These are phyloP conservation scores for Macrolepiota albuminosa DNA, from an alignment of 768 basidiomycete species.

Conservation along the genomic window DNA sequence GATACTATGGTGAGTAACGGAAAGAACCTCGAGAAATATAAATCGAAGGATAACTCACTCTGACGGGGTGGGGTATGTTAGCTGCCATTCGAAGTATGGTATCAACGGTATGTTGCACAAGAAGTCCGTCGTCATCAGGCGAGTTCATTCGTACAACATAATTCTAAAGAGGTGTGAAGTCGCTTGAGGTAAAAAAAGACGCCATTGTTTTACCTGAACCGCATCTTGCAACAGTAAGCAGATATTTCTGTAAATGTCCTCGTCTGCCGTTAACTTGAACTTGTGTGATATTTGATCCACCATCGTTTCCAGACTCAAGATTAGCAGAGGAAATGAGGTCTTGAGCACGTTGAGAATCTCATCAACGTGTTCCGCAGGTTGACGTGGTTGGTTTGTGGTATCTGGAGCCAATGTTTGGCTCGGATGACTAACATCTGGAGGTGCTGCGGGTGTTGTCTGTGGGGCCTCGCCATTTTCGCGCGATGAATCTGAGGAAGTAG, in stretches of 20 bases:
- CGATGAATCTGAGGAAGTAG: slow-evolving; percentile 23
- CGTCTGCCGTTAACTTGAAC: slow-evolving; percentile 86
- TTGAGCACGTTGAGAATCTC: slow-evolving; percentile 93
- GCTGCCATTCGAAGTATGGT: slow-evolving; percentile 57
- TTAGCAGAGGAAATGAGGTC: slow-evolving; percentile 91
- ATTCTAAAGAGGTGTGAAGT: slow-evolving; percentile 37
- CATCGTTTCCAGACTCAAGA: slow-evolving; percentile 94
- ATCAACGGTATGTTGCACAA: slow-evolving; percentile 48
- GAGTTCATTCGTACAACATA: slow-evolving; percentile 63
- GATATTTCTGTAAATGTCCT: slow-evolving; percentile 90
- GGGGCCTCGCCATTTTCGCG: slow-evolving; percentile 21
- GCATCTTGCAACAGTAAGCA: slow-evolving; percentile 87
- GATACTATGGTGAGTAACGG: neutral
- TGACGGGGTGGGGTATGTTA: slow-evolving; percentile 52
- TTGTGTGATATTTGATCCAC: slow-evolving; percentile 89
- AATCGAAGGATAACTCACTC: slow-evolving; percentile 34
- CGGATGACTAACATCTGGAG: slow-evolving; percentile 14
- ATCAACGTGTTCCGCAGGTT: slow-evolving; percentile 87
- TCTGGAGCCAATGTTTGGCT: slow-evolving; percentile 16
- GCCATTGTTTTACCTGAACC: slow-evolving; percentile 52
- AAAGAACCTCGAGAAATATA: neutral
- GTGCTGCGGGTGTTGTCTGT: slow-evolving; percentile 16
- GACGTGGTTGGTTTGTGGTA: slow-evolving; percentile 39
- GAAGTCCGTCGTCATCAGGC: slow-evolving; percentile 63
- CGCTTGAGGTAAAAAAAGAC: neutral